Percentiles rank a stretch among this genome's conserved stretches.
Evolutionary conservation across 345 rosid species (phyloP).

Genomic region (Gossypium herbaceum): DNA sequence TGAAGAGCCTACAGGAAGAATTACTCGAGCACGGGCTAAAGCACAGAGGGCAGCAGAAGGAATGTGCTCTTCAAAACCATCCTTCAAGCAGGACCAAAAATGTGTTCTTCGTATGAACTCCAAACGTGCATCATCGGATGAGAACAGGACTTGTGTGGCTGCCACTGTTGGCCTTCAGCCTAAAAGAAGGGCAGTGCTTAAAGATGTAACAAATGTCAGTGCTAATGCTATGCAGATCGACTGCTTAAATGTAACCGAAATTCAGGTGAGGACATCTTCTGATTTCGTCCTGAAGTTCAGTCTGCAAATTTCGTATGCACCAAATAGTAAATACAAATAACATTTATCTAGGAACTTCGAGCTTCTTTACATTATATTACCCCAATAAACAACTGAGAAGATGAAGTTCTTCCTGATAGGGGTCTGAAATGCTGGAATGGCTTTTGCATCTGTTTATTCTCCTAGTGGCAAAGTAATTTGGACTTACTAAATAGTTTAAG

Average conservation of each 20-base stretch:
- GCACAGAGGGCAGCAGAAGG: slow-evolving; percentile 47
- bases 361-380: not conserved
- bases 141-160: slow-evolving; percentile 36
- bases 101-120: slow-evolving; percentile 28
- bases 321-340: not conserved
- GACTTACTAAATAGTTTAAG: slow-evolving; percentile 6
- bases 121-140: slow-evolving; percentile 50
- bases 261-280: slow-evolving; percentile 41
- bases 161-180: slow-evolving; percentile 36
- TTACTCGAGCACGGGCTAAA: slow-evolving; percentile 75
- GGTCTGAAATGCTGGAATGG: not conserved
- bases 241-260: slow-evolving; percentile 32
- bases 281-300: slow-evolving; percentile 12
- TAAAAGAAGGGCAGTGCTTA: slow-evolving; percentile 77
- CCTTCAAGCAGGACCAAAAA: slow-evolving; percentile 61
- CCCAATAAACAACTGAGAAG: not conserved
- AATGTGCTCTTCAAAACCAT: slow-evolving; percentile 44
- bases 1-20: slow-evolving; percentile 37
- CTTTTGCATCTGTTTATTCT: not conserved
- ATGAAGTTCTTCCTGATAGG: slow-evolving; percentile 9
- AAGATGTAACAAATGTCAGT: slow-evolving; percentile 61
- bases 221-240: slow-evolving; percentile 30
- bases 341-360: not conserved
- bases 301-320: slow-evolving; percentile 4
- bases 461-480: slow-evolving; percentile 7